Base-by-base conservation (phyloP, 768 basidiomycete genomes). In the Kwoniella newhampshirensis region DNA sequence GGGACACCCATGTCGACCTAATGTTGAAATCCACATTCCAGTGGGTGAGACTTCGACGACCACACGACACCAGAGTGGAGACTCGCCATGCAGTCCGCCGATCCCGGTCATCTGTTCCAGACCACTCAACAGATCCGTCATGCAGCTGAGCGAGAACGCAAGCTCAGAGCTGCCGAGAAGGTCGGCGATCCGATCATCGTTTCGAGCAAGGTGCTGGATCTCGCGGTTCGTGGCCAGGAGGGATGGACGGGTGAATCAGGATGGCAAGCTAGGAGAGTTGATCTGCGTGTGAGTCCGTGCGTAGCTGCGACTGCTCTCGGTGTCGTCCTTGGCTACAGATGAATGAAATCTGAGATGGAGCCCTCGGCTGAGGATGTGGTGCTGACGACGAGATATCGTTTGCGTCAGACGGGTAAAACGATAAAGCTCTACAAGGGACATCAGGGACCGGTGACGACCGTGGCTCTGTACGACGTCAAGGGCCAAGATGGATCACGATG, bases 171-270 rank as follows among this genome's bases (percentile, higher is more conserved):
- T 46, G 85, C 81, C 35, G 88, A 87, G 66, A 76, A 81, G 2
- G 77, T 89, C 20, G 94, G 94, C 1, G 80, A 83, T 21, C 92
- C 94, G 2, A 86, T 97, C 55, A 80, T 85, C 51, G 81, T 96
- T 32, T 68, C 80, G 6, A 87, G 87, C 26, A 91, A 87, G 68
- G 85, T 91, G 3, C 77, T 97, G 35, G 84, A 81, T 21, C 79
- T 96, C 5, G 78, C 84, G 23, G 76, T 96, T 42, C 78, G 81
- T 32, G 86, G 81, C 4, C 81, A 83, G 36, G 76, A 82, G 20
- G 90, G 84, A 0, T 98, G 89, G 89, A 85, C 90, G 42, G 92
- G 88, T 21, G 93, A 92, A 73, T 93, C 87, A 68, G 87, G 89
- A 0, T 83, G 85, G 53, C 81, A 86, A 5, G 82, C 85, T 15